A percentile compares a stretch with the other conserved stretches of the same genome.
These are phyloP conservation scores for Paramecium biaurelia DNA, from an alignment of 73 alveolate species.

Conservation along the genomic window DNA sequence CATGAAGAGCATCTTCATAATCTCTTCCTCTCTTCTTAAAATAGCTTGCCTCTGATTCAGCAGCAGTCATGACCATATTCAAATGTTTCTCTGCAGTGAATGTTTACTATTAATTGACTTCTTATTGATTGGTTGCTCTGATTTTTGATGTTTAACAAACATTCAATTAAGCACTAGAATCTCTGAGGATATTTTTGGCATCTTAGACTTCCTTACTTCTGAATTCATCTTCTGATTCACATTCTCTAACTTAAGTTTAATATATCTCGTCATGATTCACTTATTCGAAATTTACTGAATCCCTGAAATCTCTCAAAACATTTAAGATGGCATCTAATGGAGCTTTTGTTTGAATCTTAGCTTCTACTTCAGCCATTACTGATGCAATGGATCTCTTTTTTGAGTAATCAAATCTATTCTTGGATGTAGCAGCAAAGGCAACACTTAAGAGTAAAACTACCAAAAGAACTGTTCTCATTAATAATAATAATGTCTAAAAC, in stretches of 20 bases:
- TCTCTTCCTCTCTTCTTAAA: constrained; percentile 42
- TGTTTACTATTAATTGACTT: constrained; percentile 30
- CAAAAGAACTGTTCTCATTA: not conserved
- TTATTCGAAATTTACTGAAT: constrained; percentile 25
- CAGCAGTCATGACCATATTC: not conserved
- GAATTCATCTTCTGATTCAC: constrained; percentile 47
- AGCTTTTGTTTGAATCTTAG: constrained; percentile 14
- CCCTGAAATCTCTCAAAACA: constrained; percentile 26
- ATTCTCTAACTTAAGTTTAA: not conserved
- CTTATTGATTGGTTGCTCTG: constrained; percentile 7
- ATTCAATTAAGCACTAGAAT: not conserved
- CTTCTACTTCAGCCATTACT: constrained; percentile 27
- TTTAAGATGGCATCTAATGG: constrained; percentile 45
- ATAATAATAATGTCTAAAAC: not conserved
- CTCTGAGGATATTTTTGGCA: constrained; percentile 27
- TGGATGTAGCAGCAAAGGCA: not conserved
- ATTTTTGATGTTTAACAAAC: not conserved
- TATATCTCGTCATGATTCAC: constrained; percentile 40
- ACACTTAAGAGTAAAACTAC: not conserved
- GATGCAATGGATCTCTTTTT: constrained; percentile 22
- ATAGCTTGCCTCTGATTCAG: not conserved
- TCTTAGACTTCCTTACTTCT: not conserved
- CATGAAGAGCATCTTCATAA: constrained; percentile 50
- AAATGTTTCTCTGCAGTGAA: not conserved
- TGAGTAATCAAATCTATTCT: not conserved